Evolutionary conservation across 2,329 filamentous ascomycete species (phyloP), one percentile per base, ranked within the genome.

Genomic region (Colletotrichum coccodes): DNA sequence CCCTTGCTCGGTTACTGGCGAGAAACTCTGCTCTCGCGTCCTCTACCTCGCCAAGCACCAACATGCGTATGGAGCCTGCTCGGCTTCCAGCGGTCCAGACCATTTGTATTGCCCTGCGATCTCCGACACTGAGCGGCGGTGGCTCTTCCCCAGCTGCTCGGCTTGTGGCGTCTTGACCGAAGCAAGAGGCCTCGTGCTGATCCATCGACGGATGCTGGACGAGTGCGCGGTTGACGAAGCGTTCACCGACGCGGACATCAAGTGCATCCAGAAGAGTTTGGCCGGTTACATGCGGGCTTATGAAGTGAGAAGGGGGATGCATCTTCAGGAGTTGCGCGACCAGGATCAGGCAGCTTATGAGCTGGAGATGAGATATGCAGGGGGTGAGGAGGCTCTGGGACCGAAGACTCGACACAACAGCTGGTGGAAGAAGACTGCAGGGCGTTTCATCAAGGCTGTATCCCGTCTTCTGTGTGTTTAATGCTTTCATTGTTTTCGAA

Each of bases 131-230:
- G 60, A 62, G 28, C 26, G 6, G 8, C 38, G 30, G 3, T 56
- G 28, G n/a, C 30, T 62, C 4, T 62, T 62, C 16, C 60, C 49
- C 1, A 18, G 16, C 16, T 62, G 38, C 42, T 26, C 49, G 3
- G 21, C 49, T 4, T 62, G 60, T 12, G 49, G 50, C 9, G 21
- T 62, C 18, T 23, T 62, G 8, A 62, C 38, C 11, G 60, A 62
- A 28, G 38, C 18, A 7, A 28, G 60, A 34, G 49, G 26, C 14
- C 49, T 62, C n/a, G 21, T 62, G 12, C 60, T 62, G 26, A 62
- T 62, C 4, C 49, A 62, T 18, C 49, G 60, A 23, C 28, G 60
- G 21, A 62, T 56, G 26, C 38, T 62, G 26, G 60, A 62, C 23
- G 60, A 62, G 30, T 62, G 30, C 12, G 49, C 8, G 18, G 18